A percentile compares a stretch with the other conserved stretches of the same genome.
phyloP scores from a whole-genome alignment of 2,329 filamentous ascomycete species.

The Ilyonectria sp. region DNA sequence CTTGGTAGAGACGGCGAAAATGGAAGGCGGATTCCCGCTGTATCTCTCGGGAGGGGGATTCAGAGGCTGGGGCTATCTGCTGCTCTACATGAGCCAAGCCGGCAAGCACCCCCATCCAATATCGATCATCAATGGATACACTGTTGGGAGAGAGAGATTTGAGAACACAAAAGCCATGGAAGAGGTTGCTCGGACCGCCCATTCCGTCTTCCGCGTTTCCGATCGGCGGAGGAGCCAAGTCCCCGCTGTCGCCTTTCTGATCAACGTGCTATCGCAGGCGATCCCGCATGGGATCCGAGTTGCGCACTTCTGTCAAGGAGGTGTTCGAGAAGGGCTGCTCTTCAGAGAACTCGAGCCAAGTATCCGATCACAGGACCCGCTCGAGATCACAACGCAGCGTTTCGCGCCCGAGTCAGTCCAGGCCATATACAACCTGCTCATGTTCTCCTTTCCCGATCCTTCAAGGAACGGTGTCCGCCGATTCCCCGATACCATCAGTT shows the following conservation, averaged over 20 bases:
- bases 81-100: constrained; percentile 32
- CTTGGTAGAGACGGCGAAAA: constrained; percentile 18
- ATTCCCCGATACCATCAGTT: constrained; percentile 28
- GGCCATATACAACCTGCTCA: constrained; percentile 16
- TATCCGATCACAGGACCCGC: constrained; percentile 30
- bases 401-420: constrained; percentile 29
- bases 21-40: constrained; percentile 29
- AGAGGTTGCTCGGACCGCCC: constrained; percentile 32
- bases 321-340: constrained; percentile 30
- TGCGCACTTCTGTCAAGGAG: constrained; percentile 34
- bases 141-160: constrained; percentile 27
- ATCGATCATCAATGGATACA: constrained; percentile 33
- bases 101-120: constrained; percentile 24
- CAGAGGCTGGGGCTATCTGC: constrained; percentile 33
- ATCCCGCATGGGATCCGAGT: constrained; percentile 32
- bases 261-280: constrained; percentile 28
- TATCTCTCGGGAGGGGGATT: constrained; percentile 33
- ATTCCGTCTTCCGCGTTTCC: constrained; percentile 32
- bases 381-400: constrained; percentile 30
- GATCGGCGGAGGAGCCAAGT: constrained; percentile 33
- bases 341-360: constrained; percentile 30
- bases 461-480: constrained; percentile 20
- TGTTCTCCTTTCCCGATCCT: constrained; percentile 20
- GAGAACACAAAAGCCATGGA: constrained; percentile 35
- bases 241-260: constrained; percentile 30